A percentile compares a stretch with the other conserved stretches of the same genome.
Evolutionary conservation across 2,329 filamentous ascomycete genomes (phyloP).

Genomic region (Hypoxylon rubiginosum): DNA sequence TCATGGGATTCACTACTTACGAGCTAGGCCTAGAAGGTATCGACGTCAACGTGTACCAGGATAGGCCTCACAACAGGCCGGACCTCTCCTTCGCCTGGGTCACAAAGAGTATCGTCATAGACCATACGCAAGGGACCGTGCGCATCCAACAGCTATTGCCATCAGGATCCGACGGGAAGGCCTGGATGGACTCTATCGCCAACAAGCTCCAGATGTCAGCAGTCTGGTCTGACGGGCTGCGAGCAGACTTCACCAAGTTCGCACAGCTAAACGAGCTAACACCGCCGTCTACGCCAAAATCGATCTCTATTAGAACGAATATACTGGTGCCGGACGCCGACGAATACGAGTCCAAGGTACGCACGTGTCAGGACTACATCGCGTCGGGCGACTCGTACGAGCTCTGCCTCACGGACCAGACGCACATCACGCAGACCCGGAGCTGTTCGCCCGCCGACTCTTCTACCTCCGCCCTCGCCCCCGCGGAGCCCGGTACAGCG

Average conservation of each 20-base stretch:
- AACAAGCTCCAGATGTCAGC: slow-evolving; percentile 52
- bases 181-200: slow-evolving; percentile 61
- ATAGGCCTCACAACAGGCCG: slow-evolving; percentile 62
- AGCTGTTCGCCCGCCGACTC: slow-evolving; percentile 58
- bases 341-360: slow-evolving; percentile 76
- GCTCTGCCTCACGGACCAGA: slow-evolving; percentile 84
- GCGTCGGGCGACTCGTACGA: slow-evolving; percentile 87
- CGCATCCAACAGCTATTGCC: slow-evolving; percentile 76
- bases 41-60: slow-evolving; percentile 56
- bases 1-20: slow-evolving; percentile 88
- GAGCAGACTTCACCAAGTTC: slow-evolving; percentile 38
- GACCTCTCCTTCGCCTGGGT: slow-evolving; percentile 84
- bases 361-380: slow-evolving; percentile 77
- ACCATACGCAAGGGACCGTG: slow-evolving; percentile 73
- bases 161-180: slow-evolving; percentile 53
- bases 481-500: slow-evolving; percentile 41
- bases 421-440: slow-evolving; percentile 67
- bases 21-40: slow-evolving; percentile 80
- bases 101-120: slow-evolving; percentile 81
- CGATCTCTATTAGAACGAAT: slow-evolving; percentile 34
- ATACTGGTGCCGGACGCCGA: slow-evolving; percentile 59
- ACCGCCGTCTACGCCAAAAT: slow-evolving; percentile 49
- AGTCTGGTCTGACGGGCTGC: slow-evolving; percentile 52
- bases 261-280: slow-evolving; percentile 44
- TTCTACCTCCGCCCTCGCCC: slow-evolving; percentile 60